These are phyloP conservation scores for Gnomoniopsis smithogilvyi DNA, from an alignment of 2,329 filamentous ascomycete species.

Conservation along the genomic window DNA sequence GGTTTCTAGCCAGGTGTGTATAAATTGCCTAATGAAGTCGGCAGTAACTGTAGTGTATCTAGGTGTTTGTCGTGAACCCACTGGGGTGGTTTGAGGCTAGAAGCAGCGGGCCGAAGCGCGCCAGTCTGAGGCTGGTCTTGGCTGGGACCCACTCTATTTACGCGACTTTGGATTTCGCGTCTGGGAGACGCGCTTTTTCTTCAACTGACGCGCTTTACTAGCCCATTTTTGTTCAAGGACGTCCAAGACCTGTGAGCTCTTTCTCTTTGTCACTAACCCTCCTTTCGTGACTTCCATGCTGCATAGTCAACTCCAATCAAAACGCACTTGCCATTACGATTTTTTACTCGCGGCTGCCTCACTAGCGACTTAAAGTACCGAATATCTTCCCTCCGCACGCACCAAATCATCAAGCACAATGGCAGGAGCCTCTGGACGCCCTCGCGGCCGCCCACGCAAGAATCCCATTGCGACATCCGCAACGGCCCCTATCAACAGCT, in stretches of 20 bases:
- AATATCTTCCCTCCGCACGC: not conserved
- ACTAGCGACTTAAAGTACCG: not conserved
- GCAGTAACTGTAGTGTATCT: too few species aligned
- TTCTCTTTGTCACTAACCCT: not conserved
- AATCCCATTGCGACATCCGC: not conserved
- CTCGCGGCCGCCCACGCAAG: constrained; percentile 16
- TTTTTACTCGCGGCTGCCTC: not conserved
- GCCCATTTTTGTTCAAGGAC: not conserved
- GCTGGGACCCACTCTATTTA: not conserved
- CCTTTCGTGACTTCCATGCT: not conserved
- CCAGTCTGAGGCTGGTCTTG: not conserved
- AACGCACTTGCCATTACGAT: not conserved
- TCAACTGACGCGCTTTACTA: not conserved
- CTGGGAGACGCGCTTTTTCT: not conserved
- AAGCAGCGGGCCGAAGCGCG: constrained; percentile 7
- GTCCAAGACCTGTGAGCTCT: not conserved
- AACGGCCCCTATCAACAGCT: constrained; percentile 36
- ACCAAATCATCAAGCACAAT: constrained; percentile 1
- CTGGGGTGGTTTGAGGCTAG: not conserved
- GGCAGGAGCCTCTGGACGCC: constrained; percentile 7
- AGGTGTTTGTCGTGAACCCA: not conserved
- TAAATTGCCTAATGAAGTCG: too few species aligned
- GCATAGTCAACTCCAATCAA: not conserved
- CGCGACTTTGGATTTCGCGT: not conserved
- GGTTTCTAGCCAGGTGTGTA: too few species aligned